Conservation (phyloP, 148 eudicot genomes). For the Fagopyrum tataricum region DNA sequence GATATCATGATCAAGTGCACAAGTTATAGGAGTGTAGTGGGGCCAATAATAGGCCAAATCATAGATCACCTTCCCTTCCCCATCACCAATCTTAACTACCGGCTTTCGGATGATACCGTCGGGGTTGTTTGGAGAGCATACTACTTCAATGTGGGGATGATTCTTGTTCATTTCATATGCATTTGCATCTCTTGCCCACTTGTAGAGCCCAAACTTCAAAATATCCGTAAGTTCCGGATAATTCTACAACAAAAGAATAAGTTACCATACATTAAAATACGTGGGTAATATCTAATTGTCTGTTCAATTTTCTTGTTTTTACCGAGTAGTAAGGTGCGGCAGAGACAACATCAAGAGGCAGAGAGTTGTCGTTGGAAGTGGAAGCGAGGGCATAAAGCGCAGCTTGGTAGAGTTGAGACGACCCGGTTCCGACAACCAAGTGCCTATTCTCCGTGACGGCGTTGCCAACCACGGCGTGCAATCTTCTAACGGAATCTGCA, state of each 20-base stretch:
- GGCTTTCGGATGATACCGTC: conserved; percentile 34
- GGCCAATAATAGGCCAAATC: conserved; percentile 97
- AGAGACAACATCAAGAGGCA: conserved; percentile 29
- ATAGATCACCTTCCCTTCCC: conserved; percentile 38
- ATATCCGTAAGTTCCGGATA: conserved; percentile 39
- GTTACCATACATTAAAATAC: too few relatives aligned
- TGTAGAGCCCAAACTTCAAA: conserved; percentile 30
- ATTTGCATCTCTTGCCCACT: conserved; percentile 52
- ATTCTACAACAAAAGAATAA: background rate
- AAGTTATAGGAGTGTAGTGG: conserved; percentile 66
- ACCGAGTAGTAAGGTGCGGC: conserved; percentile 51
- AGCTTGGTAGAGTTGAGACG: conserved; percentile 57
- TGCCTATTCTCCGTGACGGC: conserved; percentile 44
- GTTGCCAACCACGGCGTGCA: conserved; percentile 47
- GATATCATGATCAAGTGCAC: conserved; percentile 35
- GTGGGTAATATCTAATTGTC: too few relatives aligned
- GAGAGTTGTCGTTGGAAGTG: background rate
- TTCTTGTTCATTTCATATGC: background rate
- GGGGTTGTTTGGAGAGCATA: conserved; percentile 78
- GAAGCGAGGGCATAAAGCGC: conserved; percentile 63
- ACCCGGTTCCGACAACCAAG: conserved; percentile 56
- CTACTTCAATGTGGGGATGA: conserved; percentile 44
- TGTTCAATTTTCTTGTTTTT: background rate
- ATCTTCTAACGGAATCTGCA: conserved; percentile 31
- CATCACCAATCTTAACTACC: background rate